Conservation (phyloP, 176 grass and related monocot genomes). For the Themeda triandra region DNA sequence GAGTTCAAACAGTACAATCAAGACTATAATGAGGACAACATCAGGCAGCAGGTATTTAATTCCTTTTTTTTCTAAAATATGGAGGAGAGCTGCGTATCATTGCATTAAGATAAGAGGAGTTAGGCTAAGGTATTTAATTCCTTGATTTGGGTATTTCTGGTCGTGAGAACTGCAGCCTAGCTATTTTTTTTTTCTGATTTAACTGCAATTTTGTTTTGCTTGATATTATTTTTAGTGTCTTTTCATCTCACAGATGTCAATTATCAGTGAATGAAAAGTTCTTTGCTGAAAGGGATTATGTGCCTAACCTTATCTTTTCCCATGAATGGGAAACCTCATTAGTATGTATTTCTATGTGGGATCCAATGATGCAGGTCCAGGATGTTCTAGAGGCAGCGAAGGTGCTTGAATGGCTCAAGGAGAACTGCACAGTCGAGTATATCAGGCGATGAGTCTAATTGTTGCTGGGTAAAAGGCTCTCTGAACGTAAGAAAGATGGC, state of each 20-base stretch:
- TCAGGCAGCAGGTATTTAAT: slow-evolving; percentile 58
- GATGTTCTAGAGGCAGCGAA: slow-evolving; percentile 86
- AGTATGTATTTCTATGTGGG: background rate
- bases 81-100: too few relatives aligned
- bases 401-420: slow-evolving; percentile 96
- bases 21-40: slow-evolving; percentile 77
- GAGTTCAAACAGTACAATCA: slow-evolving; percentile 92
- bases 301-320: background rate
- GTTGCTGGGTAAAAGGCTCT: background rate
- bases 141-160: background rate
- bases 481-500: background rate
- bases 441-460: slow-evolving; percentile 39
- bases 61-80: too few relatives aligned
- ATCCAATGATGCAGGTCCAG: slow-evolving; percentile 50
- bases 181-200: background rate
- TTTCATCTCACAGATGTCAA: background rate
- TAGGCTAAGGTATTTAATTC: slow-evolving; percentile 34
- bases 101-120: too few relatives aligned
- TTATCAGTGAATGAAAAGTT: background rate
- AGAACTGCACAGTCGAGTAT: slow-evolving; percentile 75
- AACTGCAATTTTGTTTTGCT: background rate
- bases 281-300: background rate
- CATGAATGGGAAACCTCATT: background rate
- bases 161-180: background rate
- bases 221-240: background rate